Conservation (phyloP, 2,329 filamentous ascomycete species). For the Ophiostoma tasmaniense region DNA sequence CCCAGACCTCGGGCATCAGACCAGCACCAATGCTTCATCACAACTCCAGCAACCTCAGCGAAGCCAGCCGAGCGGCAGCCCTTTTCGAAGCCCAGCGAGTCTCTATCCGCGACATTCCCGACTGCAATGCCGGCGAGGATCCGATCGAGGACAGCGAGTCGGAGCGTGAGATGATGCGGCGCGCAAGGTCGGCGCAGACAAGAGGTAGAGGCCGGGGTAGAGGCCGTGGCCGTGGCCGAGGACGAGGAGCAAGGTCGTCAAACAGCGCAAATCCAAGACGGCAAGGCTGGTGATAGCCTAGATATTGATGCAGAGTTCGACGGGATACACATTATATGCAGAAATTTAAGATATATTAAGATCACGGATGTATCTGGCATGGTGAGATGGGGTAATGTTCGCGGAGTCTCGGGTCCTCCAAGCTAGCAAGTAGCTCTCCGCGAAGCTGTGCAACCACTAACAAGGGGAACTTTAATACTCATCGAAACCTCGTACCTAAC, state of each 20-base stretch:
- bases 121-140: conserved; percentile 6
- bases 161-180: background rate
- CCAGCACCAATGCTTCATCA: background rate
- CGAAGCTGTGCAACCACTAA: background rate
- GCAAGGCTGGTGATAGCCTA: background rate
- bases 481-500: too few species aligned
- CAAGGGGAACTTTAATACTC: background rate
- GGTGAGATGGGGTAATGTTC: background rate
- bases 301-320: background rate
- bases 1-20: background rate
- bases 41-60: background rate
- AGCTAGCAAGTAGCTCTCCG: background rate
- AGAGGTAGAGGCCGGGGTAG: background rate
- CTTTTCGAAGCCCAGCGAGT: background rate
- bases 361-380: background rate
- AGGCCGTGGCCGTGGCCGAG: background rate
- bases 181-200: background rate
- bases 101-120: conserved; percentile 1
- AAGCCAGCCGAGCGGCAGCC: background rate
- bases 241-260: background rate
- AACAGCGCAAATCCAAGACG: background rate
- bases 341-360: background rate
- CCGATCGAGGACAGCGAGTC: conserved; percentile 11
- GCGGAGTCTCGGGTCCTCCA: background rate
- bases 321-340: background rate